Base-by-base conservation (phyloP, 129 eudicot genomes). In the Calendula officinalis region DNA sequence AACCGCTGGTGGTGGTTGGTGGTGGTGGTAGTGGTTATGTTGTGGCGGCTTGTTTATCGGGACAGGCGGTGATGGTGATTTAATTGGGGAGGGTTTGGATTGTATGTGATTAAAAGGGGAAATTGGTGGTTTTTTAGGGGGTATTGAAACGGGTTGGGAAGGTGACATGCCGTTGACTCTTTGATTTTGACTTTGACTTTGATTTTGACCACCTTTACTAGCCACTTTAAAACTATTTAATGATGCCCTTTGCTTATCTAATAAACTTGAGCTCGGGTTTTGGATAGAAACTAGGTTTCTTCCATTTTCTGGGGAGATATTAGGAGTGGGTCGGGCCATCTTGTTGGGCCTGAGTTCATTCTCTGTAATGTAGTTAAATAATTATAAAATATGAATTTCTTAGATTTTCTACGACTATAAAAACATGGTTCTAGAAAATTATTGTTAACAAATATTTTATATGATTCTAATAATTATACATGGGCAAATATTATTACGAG, bases 321-420 rank as follows among this genome's bases (percentile, higher is more conserved):
- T 78, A 70, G 82, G 54, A 66, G 61, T 55, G 69, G 57, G 73
- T 60, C 80, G 80, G 74, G 81, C 78, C 84, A 82, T 56, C 83
- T 86, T 86, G 65, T 75, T 77, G 27, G 84, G 81, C 81, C 83
- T 70, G 56, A 63, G 60, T 59, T 75, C 90, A 62, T 56, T 61
- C 57, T 81, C 95, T 87, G 95, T 56, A 77, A 69, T 38, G 60
- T 54, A 66, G 69, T 69, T 62, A 45, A 75, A 69, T 22, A 22
- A 22, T 22, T 22, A 22, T 22, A 22, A 22, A 22, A 22, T 22
- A 22, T 22, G 30, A 22, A 22, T 0, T 0, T 22, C 30, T 22
- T 22, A 22, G 30, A 22, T 22, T 22, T 22, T 22, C 30, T 22
- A 22, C 30, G 2, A 22, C 30, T 22, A 22, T 22, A 22, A 22